Percentiles rank a stretch among this genome's conserved stretches.
phyloP scores from a whole-genome alignment of 1,284 basidiomycete genomes.

The Coniferiporia sulphurascens region DNA sequence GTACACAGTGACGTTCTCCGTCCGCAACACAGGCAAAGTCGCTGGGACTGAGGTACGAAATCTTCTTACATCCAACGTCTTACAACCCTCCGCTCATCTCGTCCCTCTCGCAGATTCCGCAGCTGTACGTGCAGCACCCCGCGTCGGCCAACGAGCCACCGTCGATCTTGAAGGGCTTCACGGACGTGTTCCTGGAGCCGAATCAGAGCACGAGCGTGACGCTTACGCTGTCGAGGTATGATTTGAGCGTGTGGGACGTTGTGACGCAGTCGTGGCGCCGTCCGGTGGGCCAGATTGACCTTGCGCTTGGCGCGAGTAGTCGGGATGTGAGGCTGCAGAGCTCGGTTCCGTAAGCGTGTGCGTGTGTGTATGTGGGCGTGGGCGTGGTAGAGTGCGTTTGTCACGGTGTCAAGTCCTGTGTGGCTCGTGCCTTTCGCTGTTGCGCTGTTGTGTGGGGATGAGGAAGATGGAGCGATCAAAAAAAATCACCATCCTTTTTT shows the following conservation, averaged over 20 bases:
- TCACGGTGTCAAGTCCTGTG: too few relatives aligned
- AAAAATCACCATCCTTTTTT: too few relatives aligned
- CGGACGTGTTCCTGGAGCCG: slow-evolving; percentile 34
- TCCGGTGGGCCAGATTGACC: slow-evolving; percentile 39
- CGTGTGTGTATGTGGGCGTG: too few relatives aligned
- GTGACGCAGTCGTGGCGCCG: slow-evolving; percentile 47
- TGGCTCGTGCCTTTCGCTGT: too few relatives aligned
- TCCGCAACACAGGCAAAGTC: slow-evolving; percentile 29
- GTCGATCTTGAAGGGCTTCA: slow-evolving; percentile 41
- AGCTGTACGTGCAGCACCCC: slow-evolving; percentile 43
- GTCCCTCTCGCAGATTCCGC: slow-evolving; percentile 32
- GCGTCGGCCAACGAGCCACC: slow-evolving; percentile 37
- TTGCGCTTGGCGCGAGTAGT: slow-evolving; percentile 51
- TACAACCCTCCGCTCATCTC: slow-evolving; percentile 25
- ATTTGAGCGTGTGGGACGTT: slow-evolving; percentile 45
- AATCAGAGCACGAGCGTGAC: slow-evolving; percentile 33
- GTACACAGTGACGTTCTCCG: slow-evolving; percentile 26
- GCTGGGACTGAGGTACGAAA: slow-evolving; percentile 25
- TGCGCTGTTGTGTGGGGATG: too few relatives aligned
- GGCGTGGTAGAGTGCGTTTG: too few relatives aligned
- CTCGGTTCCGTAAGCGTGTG: slow-evolving; percentile 21
- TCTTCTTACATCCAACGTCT: slow-evolving; percentile 32
- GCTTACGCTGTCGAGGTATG: slow-evolving; percentile 38
- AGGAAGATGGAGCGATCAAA: too few relatives aligned
- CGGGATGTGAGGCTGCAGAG: slow-evolving; percentile 37